Evolutionary conservation across 306 rosid species (phyloP), one percentile per base, ranked within the genome.

Genomic region (Inga leiocalycina): DNA sequence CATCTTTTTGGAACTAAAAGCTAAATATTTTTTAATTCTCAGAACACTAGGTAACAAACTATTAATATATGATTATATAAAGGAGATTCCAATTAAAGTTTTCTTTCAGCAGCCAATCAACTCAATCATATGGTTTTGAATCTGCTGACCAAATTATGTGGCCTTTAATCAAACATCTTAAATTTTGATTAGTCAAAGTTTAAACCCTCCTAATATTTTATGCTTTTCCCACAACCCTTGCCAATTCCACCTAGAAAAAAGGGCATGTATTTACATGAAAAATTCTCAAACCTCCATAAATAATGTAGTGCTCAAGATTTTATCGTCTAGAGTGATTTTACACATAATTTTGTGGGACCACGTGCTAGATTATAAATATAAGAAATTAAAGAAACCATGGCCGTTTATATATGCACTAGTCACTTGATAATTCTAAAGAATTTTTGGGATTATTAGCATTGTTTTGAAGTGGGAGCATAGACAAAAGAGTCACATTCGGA

Each of bases 401-500:
- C 71, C 44, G 2, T 32, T 4, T 3, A 15, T 15, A 65, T 34
- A 5, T 34, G 43, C 20, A 32, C n/a, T 12, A 14, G 71, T 1
- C 30, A 27, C 30, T 27, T 27, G 30, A 65, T 32, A 32, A 65
- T 32, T 6, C 20, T 65, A 6, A 65, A 34, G 71, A 32, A 6
- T 14, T 5, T 65, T 65, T 65, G 15, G 15, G 43, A 35, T 49
- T 14, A 65, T 65, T 6, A 32, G 44, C 39, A 32, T 14, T 15
- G 71, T 32, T 32, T 65, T 65, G 14, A 32, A 2, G 4, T 15
- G 71, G 71, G 44, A 14, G 80, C 89, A 86, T 27, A 83, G 97
- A 90, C 90, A 89, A 90, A 89, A 80, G 10, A 83, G 92, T 88
- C 95, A 85, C 88, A 79, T 79, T 91, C 94, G 83, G 75, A 81